A percentile compares a stretch with the other conserved stretches of the same genome.
These are phyloP conservation scores for Neofusicoccum laricinum DNA, from an alignment of 2,329 filamentous ascomycete genomes.

Conservation along the genomic window DNA sequence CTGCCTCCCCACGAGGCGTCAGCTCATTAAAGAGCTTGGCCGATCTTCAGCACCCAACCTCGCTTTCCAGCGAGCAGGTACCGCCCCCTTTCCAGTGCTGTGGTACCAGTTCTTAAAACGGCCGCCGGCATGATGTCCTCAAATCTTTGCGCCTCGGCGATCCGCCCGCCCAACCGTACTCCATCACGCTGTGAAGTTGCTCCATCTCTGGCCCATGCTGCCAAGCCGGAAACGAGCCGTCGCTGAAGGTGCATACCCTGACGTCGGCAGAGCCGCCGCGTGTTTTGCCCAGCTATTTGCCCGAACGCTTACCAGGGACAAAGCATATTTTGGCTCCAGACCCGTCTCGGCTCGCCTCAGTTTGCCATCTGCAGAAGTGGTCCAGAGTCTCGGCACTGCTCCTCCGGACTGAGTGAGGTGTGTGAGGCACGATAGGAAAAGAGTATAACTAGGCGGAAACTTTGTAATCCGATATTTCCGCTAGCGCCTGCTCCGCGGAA, in stretches of 20 bases:
- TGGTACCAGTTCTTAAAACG: neutral
- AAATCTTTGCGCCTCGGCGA: neutral
- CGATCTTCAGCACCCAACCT: constrained; percentile 11
- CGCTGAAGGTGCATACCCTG: neutral
- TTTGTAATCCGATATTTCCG: neutral
- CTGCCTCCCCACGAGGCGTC: neutral
- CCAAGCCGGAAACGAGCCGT: neutral
- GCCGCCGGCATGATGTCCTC: neutral
- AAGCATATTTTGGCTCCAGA: neutral
- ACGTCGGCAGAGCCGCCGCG: neutral
- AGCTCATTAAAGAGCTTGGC: constrained; percentile 8
- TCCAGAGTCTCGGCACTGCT: neutral
- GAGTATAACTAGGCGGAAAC: neutral
- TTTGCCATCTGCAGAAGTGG: neutral
- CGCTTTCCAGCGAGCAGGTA: neutral
- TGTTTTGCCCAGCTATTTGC: neutral
- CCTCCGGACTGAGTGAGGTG: neutral
- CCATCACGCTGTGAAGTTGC: neutral
- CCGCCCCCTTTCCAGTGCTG: constrained; percentile 10
- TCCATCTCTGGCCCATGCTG: neutral
- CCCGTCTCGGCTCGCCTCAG: neutral
- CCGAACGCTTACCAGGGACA: neutral
- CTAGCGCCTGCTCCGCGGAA: neutral
- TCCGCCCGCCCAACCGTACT: neutral
- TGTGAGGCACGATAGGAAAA: neutral